Percentiles rank a stretch among this genome's conserved stretches.
These are phyloP conservation scores for Monosporozyma aerobia DNA, from an alignment of 805 yeast genomes.

Conservation along the genomic window DNA sequence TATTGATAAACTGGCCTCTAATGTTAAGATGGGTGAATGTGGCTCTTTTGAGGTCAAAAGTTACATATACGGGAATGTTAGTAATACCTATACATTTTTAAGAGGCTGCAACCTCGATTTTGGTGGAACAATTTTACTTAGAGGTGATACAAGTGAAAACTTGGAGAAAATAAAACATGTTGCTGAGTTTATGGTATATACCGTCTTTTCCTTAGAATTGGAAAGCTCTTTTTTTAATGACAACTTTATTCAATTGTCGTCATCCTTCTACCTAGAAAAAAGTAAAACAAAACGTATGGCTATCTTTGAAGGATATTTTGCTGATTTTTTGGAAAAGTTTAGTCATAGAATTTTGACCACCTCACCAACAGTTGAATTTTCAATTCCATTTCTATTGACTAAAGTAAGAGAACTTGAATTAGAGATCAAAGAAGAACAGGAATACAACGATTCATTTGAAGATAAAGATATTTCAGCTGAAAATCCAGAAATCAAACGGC, in stretches of 20 bases:
- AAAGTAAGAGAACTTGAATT: constrained; percentile 47
- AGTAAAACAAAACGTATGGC: constrained; percentile 13
- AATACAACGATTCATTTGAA: constrained; percentile 21
- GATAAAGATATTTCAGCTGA: constrained; percentile 11
- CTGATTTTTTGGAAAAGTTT: constrained; percentile 33
- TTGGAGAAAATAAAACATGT: constrained; percentile 66
- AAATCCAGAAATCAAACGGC: constrained; percentile 9
- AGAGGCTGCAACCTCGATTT: constrained; percentile 63
- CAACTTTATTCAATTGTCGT: constrained; percentile 47
- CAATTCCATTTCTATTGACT: constrained; percentile 53
- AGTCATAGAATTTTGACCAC: constrained; percentile 56
- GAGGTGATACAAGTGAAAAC: constrained; percentile 63
- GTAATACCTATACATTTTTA: constrained; percentile 69
- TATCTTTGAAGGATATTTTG: constrained; percentile 26
- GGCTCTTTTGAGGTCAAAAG: constrained; percentile 60
- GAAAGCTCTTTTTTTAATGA: constrained; percentile 71
- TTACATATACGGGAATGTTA: constrained; percentile 44
- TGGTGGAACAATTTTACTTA: constrained; percentile 79
- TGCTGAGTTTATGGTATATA: constrained; percentile 70
- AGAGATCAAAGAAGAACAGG: constrained; percentile 22
- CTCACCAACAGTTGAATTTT: constrained; percentile 76
- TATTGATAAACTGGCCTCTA: constrained; percentile 70
- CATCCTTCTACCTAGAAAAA: constrained; percentile 27
- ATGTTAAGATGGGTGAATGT: constrained; percentile 69
- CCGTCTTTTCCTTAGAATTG: constrained; percentile 65